Base-by-base conservation (phyloP, 2,329 filamentous ascomycete genomes). In the Pseudocercospora pini-densiflorae region DNA sequence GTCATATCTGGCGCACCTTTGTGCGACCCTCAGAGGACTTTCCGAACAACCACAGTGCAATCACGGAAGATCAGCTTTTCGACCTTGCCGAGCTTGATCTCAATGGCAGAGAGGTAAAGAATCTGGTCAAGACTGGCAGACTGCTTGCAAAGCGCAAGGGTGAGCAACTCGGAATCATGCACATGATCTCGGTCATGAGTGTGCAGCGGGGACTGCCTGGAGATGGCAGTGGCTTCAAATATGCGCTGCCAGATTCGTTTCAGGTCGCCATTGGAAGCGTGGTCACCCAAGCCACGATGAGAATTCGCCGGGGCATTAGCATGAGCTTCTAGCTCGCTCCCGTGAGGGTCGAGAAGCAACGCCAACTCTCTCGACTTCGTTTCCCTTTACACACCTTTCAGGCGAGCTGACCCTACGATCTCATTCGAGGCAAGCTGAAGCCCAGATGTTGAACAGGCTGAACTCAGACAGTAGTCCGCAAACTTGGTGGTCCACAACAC, bases 1-100 rank as follows among this genome's bases (percentile, higher is more conserved):
- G 62, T 53, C 63, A 73, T n/a, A 73, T 81, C 65, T 74, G 73
- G 72, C 27, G 60, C 8, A 68, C 62, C 9, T 70, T 70, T 19
- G 54, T 68, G 8, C 51, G 58, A n/a, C 45, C 68, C 0, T 62
- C 61, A 5, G 67, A 64, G 9, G 61, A 66, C 43, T 69, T 69
- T 33, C 64, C 62, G 1, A 45, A 65, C 21, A 55, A 67, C 33
- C 57, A 59, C n/a, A 62, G 67, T 36, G 57, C 33, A 5, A 63
- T 69, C 27, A 62, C 62, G 1, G 64, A 67, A 16, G 67, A 61
- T 23, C 62, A 67, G 54, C 29, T 69, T n/a, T 61, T 61, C 16
- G 63, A 61, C 19, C 58, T 70, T 12, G 62, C 65, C 12, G 47
- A 63, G 36, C 33, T 65, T n/a, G 60, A 67, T 14, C 61, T 67